Evolutionary conservation across 768 basidiomycete genomes (phyloP), one percentile per base, ranked within the genome.

Genomic region (Tylopilus vinaceipallidus): DNA sequence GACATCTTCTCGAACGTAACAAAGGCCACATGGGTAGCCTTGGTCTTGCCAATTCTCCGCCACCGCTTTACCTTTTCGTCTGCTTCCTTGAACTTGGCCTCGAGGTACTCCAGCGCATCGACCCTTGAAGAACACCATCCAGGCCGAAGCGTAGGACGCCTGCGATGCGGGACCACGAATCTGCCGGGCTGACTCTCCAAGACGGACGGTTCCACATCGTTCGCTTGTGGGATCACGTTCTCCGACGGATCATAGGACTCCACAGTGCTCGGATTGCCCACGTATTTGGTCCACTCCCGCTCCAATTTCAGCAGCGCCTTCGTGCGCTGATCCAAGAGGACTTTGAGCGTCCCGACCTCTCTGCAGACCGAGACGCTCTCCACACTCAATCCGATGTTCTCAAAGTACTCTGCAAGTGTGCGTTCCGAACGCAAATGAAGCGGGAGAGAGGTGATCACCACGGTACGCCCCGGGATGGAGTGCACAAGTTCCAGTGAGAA

Each of bases 1-100:
- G 91, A 88, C 83, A 95, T 91, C 62, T 91, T 91, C 71, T 97
- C 92, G 59, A 99, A 98, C 0, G 97, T 98, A 17, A 98, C 89
- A 61, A 98, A 99, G 0, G 93, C 97, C 26, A 83, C 80, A 38
- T 86, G 83, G 1, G 91, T 91, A 2, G 93, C 78, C 57, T 79
- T 84, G 65, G 91, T 95, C 59, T 80, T 86, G 16, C 88, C 90
- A 4, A 69, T 70, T 56, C 77, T 75, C 38, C 95, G 75, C 61
- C 84, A 76, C 62, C 79, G 83, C 68, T 82, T 84, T 4, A 98
- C 92, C 14, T 79, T 74, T 41, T 94, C 91, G 64, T 98, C 93
- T 2, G 87, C 85, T 45, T 84, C 82, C 52, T 78, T 75, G 72
- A 94, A 99, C 56, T 78, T 75, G 17, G 75, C 75, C 57, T 95